Evolutionary conservation across 805 yeast genomes (phyloP).

Genomic region (Lachancea kluyveri): DNA sequence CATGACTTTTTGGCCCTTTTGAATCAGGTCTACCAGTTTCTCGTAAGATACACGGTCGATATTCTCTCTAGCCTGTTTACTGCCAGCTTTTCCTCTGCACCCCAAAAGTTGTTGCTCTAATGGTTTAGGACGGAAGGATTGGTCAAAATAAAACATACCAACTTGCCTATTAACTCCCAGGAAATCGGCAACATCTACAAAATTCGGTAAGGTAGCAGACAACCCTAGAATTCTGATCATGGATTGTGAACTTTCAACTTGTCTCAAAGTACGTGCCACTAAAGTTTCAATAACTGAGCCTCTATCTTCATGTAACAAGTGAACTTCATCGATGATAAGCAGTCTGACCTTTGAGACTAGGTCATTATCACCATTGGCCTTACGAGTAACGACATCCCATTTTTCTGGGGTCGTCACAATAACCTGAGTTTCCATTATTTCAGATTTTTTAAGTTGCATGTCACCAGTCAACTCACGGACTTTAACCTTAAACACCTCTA

Average conservation of each 20-base stretch:
- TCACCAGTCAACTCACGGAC: conserved; percentile 93
- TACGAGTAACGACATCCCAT: conserved; percentile 97
- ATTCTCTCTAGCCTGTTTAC: conserved; percentile 59
- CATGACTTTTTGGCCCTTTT: conserved; percentile 84
- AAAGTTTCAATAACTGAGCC: conserved; percentile 96
- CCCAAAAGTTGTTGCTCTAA: conserved; percentile 83
- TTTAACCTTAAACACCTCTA: conserved; percentile 78
- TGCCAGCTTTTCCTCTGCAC: conserved; percentile 79
- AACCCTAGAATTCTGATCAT: conserved; percentile 92
- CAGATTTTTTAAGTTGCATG: conserved; percentile 82
- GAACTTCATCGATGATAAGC: conserved; percentile 93
- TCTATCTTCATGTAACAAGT: conserved; percentile 92
- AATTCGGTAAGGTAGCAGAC: conserved; percentile 91
- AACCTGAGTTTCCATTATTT: conserved; percentile 74
- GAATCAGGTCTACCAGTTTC: conserved; percentile 60
- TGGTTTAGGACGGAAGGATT: conserved; percentile 90
- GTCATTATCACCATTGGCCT: conserved; percentile 83
- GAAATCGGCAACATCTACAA: conserved; percentile 89
- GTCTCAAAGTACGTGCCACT: conserved; percentile 90
- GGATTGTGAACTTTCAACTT: conserved; percentile 89
- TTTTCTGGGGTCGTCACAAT: conserved; percentile 94
- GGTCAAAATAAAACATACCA: conserved; percentile 94
- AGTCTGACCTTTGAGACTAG: conserved; percentile 77
- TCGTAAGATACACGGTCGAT: conserved; percentile 73
- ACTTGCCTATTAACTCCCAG: conserved; percentile 82